Evolutionary conservation across 192 early-diverging fungal species (phyloP), one percentile per base, ranked within the genome.

Genomic region (Borealophlyctis nickersoniae): DNA sequence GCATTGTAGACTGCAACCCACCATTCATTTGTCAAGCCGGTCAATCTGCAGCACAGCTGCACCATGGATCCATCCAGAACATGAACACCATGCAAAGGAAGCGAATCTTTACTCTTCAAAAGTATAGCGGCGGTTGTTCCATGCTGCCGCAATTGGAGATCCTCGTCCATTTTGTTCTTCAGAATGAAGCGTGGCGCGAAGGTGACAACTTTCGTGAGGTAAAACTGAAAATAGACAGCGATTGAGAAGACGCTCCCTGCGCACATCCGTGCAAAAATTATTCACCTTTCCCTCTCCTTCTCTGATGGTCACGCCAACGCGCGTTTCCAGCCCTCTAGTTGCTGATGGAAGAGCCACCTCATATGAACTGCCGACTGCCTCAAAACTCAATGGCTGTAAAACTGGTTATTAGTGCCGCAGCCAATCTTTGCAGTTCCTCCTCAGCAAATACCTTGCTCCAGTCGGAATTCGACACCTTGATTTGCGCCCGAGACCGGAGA

Each of bases 161-260:
- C 77, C 35, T 88, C 78, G 26, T 79, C 73, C 26, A 87, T 68
- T 58, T 87, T 81, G 75, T 98, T 98, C 70, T 89, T 89, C 39
- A 96, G 64, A 14, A 95, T 88, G 69, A 91, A 98, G 14, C 96
- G 81, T 16, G 96, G 91, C 1, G 91, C 83, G 61, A 98, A 87
- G 0, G 91, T 93, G 13, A 97, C 88, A 11, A 96, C 83, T 71
- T 92, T 95, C 28, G 89, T 93, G 49, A 91, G 67, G 66, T 63
- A 78, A 60, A 71, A 82, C 65, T 73, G 32, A 19, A 31, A 14
- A 29, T 23, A 2, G 11, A 27, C 31, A n/a, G 9, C 16, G n/a
- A n/a, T n/a, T 67, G 32, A 45, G 9, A 7, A 45, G 7, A 7
- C 7, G 39, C 39, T 13, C 19, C 39, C 7, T 45, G 9, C 39